Base-by-base conservation (phyloP, 2,329 filamentous ascomycete species). In the Aspergillus neoniger region DNA sequence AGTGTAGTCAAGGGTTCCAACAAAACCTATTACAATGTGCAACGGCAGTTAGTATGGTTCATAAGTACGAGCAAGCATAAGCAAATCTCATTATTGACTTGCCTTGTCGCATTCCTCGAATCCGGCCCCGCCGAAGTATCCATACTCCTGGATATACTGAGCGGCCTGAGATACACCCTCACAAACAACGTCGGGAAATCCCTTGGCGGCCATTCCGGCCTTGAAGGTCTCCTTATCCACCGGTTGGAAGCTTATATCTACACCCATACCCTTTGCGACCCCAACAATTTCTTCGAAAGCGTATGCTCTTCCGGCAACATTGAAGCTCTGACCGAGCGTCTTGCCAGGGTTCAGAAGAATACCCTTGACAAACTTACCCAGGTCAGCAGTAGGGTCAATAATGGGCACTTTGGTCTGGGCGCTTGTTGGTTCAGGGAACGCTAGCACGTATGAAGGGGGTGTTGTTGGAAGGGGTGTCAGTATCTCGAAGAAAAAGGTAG, bases 161-260 rank as follows among this genome's bases (percentile, higher is more conserved):
- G 83, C 79, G 61, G 84, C 85, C 71, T 85, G 79, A 39, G 80
- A 69, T 69, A 85, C 52, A 69, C 85, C 83, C 55, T 82, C 75
- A 19, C 77, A 75, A 65, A 74, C 72, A 23, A 75, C 72, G 9
- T 78, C 75, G 2, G 79, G 77, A 63, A 77, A 54, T 7, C 79
- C 77, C n/a, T 56, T 55, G 14, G 67, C 53, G n/a, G 60, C 70
- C 60, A 81, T 57, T 23, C 69, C 71, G 7, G 66, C 68, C 63
- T 77, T 77, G 70, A 78, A 85, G 8, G 36, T 44, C 15, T 15
- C 47, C 8, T 47, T 43, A 9, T 50, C 25, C 5, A 57, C 12
- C 2, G 47, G 9, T 6, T 60, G n/a, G 15, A 48, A 57, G 12
- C 2, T 7, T n/a, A 68, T 69, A 8, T 79, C 77, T 77, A 38